Conservation (phyloP, 2,329 filamentous ascomycete genomes). For the Ramularia collo-cygni region DNA sequence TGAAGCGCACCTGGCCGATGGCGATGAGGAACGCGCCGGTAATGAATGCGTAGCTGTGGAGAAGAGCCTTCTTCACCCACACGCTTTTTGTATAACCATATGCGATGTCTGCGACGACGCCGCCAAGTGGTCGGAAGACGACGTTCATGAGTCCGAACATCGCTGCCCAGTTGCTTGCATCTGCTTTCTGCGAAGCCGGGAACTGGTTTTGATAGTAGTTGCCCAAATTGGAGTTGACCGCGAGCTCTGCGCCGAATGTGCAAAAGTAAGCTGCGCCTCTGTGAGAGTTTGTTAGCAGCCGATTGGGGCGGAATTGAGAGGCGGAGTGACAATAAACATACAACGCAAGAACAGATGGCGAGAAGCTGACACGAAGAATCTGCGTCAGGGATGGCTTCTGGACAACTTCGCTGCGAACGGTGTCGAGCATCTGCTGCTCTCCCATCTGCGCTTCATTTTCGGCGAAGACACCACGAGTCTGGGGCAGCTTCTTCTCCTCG, state of each 20-base stretch:
- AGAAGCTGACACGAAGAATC: conserved; percentile 54
- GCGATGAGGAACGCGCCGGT: conserved; percentile 55
- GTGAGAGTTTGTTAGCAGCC: too few relatives aligned
- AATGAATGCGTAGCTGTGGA: conserved; percentile 50
- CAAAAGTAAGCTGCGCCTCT: conserved; percentile 47
- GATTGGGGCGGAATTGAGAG: too few relatives aligned
- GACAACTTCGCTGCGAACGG: conserved; percentile 54
- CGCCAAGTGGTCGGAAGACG: conserved; percentile 59
- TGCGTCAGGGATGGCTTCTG: conserved; percentile 56
- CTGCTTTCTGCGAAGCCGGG: conserved; percentile 24
- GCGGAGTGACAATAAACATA: too few relatives aligned
- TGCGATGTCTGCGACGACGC: conserved; percentile 51
- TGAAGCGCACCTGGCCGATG: conserved; percentile 59
- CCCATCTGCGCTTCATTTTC: conserved; percentile 40
- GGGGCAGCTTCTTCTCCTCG: conserved; percentile 35
- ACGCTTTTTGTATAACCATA: conserved; percentile 47
- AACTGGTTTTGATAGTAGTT: conserved; percentile 54
- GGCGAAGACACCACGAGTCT: conserved; percentile 32
- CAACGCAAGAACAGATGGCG: conserved; percentile 49
- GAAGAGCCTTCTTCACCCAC: conserved; percentile 59
- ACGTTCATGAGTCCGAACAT: conserved; percentile 73
- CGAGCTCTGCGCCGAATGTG: conserved; percentile 54
- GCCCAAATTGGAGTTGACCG: conserved; percentile 55
- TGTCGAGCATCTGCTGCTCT: conserved; percentile 48
- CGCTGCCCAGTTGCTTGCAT: conserved; percentile 56